A percentile compares a stretch with the other conserved stretches of the same genome.
phyloP scores from a whole-genome alignment of 2,329 filamentous ascomycete species.

The Epichloe amarillans region DNA sequence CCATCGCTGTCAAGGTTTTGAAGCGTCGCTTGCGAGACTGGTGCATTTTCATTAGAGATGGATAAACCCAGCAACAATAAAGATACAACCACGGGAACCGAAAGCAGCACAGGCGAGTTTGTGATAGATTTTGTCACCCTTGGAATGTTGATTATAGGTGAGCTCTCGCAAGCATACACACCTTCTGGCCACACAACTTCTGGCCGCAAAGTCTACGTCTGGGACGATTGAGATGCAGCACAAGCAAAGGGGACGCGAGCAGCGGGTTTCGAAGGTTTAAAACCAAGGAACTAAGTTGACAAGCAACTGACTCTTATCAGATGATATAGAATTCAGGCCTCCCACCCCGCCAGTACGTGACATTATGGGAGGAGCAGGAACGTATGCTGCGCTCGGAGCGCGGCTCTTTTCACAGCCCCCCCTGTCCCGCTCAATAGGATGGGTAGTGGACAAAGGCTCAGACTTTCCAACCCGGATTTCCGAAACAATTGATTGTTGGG shows the following conservation, averaged over 20 bases:
- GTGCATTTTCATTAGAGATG: not conserved
- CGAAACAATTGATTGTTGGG: conserved; percentile 56
- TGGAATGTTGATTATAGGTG: conserved; percentile 64
- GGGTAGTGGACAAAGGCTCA: conserved; percentile 80
- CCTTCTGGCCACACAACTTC: not conserved
- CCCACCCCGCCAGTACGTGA: conserved; percentile 55
- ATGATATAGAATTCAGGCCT: conserved; percentile 79
- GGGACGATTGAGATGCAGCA: not conserved
- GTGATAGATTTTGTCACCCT: conserved; percentile 51
- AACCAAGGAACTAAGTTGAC: not conserved
- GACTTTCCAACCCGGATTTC: conserved; percentile 66
- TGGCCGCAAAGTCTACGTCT: not conserved
- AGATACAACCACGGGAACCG: not conserved
- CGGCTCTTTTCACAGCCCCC: conserved; percentile 71
- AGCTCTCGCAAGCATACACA: conserved; percentile 13
- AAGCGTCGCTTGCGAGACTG: not conserved
- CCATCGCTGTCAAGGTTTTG: not conserved
- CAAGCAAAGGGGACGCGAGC: not conserved
- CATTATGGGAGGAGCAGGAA: conserved; percentile 78
- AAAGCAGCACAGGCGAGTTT: not conserved
- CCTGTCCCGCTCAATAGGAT: conserved; percentile 59
- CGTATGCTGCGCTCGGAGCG: conserved; percentile 78
- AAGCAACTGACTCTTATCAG: conserved; percentile 29
- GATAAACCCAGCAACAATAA: not conserved
- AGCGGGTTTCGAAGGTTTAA: not conserved